Conservation (phyloP, 1,139 yeast genomes). For the Kodamaea plutei region DNA sequence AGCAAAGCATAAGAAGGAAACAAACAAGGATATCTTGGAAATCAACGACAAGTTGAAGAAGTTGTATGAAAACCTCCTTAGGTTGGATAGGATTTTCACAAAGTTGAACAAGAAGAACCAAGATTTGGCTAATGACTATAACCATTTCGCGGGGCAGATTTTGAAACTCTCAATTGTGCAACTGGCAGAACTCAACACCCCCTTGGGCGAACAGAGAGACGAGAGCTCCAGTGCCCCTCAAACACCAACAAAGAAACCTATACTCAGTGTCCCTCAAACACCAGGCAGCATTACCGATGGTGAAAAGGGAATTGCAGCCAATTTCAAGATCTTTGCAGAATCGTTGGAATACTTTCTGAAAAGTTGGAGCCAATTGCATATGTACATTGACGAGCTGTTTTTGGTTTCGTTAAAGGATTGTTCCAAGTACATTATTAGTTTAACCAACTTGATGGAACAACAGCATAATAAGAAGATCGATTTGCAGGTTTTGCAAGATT, state of each 20-base stretch:
- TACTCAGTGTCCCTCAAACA: neutral
- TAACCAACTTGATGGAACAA: constrained; percentile 71
- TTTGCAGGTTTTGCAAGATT: constrained; percentile 79
- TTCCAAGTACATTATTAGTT: constrained; percentile 76
- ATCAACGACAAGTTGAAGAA: constrained; percentile 80
- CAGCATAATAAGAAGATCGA: constrained; percentile 92
- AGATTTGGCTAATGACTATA: constrained; percentile 69
- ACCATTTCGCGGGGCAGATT: constrained; percentile 67
- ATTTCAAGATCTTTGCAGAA: constrained; percentile 39
- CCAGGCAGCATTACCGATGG: constrained; percentile 6
- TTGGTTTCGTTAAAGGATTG: constrained; percentile 80
- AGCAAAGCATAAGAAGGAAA: constrained; percentile 61
- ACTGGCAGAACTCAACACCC: constrained; percentile 10
- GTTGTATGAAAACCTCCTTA: constrained; percentile 74
- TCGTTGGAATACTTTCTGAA: constrained; percentile 49
- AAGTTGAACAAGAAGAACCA: constrained; percentile 70
- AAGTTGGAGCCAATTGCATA: constrained; percentile 42
- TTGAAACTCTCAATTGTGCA: constrained; percentile 60
- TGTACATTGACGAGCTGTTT: constrained; percentile 75
- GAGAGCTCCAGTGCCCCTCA: constrained; percentile 3
- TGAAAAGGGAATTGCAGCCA: constrained; percentile 19
- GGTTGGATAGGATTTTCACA: constrained; percentile 73
- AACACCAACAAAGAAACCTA: constrained; percentile 10
- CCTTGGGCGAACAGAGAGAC: constrained; percentile 1
- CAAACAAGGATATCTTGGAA: constrained; percentile 75